Evolutionary conservation across 495 filamentous ascomycete species (phyloP), one percentile per base, ranked within the genome.

Genomic region (Hyaloscypha finlandica): DNA sequence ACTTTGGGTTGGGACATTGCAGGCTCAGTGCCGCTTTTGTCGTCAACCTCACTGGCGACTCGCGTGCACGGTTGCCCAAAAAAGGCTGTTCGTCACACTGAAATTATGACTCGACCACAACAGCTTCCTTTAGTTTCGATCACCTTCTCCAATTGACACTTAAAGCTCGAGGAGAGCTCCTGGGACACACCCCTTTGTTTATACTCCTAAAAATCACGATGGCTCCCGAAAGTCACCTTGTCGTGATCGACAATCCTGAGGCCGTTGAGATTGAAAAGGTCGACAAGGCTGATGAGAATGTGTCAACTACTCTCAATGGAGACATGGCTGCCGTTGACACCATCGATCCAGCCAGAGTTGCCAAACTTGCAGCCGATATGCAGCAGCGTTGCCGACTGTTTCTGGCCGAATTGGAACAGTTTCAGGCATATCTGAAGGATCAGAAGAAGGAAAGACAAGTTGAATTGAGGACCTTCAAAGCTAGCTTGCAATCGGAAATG

Each of bases 381-480:
- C 56, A 65, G 37, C 33, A 62, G 29, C 63, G 70, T 33, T 67
- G 67, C 54, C 6, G 61, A 31, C 22, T 52, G 14, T 51, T 87
- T 9, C 75, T 86, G 35, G 58, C 72, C 14, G 84, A 86, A 58
- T 65, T 87, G 22, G 80, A 83, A 60, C 68, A 78, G 37, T 80
- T 86, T 58, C 77, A 81, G 61, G 56, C 68, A 37, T 79, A 83
- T 22, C 73, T 86, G 32, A 74, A 78, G 42, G 58, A 75, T 11
- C 77, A 77, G 29, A 82, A 80, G 45, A 81, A 81, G 71, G 81
- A 81, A 22, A 80, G 83, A 53, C 68, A 77, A n/a, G 80, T 86
- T 2, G 84, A 88, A 63, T 74, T 82, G 52, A 78, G 82, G 35
- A 78, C 81, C 11, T 81, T 87, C 59, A 81, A 79, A 30, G 81